phyloP scores from a whole-genome alignment of 805 yeast genomes.

The Wickerhamiella azyma region DNA sequence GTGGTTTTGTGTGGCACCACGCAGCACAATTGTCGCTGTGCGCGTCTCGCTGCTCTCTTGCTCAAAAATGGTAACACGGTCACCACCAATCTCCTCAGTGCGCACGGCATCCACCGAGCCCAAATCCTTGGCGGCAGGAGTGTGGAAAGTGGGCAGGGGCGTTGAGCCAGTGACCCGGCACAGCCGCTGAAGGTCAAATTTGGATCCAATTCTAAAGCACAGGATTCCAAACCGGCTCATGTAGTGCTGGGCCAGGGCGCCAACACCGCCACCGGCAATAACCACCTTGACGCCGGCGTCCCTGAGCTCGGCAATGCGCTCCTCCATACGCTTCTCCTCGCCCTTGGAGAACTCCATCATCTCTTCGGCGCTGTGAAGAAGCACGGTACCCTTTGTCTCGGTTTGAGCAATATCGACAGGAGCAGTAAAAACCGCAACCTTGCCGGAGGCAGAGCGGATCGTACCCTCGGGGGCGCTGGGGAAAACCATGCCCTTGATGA shows the following conservation, averaged over 20 bases:
- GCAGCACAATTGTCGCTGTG: constrained; percentile 82
- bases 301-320: constrained; percentile 59
- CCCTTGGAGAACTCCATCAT: constrained; percentile 94
- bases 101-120: constrained; percentile 80
- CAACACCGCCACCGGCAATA: constrained; percentile 87
- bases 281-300: constrained; percentile 81
- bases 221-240: constrained; percentile 74
- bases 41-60: constrained; percentile 53
- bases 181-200: constrained; percentile 85
- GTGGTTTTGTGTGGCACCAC: constrained; percentile 93
- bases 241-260: constrained; percentile 87
- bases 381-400: constrained; percentile 96
- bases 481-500: constrained; percentile 94
- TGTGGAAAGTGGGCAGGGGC: constrained; percentile 85
- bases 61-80: constrained; percentile 85
- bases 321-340: constrained; percentile 87
- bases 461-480: constrained; percentile 95
- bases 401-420: constrained; percentile 91
- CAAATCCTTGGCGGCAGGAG: constrained; percentile 89
- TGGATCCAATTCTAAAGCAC: constrained; percentile 80
- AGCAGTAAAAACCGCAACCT: constrained; percentile 85
- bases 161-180: constrained; percentile 97
- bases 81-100: constrained; percentile 92
- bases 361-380: constrained; percentile 90
- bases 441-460: constrained; percentile 38